Base-by-base conservation (phyloP, 768 basidiomycete genomes). In the Steccherinum ochraceum region DNA sequence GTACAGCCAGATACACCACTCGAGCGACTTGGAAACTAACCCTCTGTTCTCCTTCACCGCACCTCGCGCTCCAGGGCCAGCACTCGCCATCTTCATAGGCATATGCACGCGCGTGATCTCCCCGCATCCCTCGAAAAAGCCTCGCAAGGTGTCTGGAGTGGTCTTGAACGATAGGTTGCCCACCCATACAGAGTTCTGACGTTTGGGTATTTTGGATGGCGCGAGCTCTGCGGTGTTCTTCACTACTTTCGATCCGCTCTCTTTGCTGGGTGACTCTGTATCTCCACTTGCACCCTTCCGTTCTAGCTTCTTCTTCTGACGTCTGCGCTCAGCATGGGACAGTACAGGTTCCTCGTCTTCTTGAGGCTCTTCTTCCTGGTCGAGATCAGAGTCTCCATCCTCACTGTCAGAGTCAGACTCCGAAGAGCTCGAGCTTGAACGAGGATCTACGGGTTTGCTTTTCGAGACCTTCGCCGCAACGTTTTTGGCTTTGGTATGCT, bases 101-200 rank as follows among this genome's bases (percentile, higher is more conserved):
- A 98, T 84, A 64, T 95, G 75, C 57, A 93, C 72, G 42, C 92
- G 73, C 16, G 86, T 89, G 52, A 92, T 81, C 59, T 84, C 86
- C 30, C 85, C 88, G 24, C 71, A 79, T 1, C 75, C 80, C 40
- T 79, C 75, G 63, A 92, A 91, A 67, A 91, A 92, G 24, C 58
- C 61, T 40, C 73, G 76, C 25, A 98, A 69, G n/a, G 84, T 71
- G 11, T 86, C 81, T 51, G 76, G 71, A 0, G 86, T 89, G 47
- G 95, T 97, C 68, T 86, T 88, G 76, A 87, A 98, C 4, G 88
- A 78, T 65, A 98, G 64, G 68, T 98, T 98, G 40, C 95, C 95
- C 24, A 97, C 88, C 95, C 95, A 98, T 44, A 97, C 76, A 3
- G 91, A 94, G 64, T 94, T 83, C 66, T 89, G 81, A 21, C 86